Evolutionary conservation across 2,329 filamentous ascomycete species (phyloP).

Genomic region (Blastomyces parvus): DNA sequence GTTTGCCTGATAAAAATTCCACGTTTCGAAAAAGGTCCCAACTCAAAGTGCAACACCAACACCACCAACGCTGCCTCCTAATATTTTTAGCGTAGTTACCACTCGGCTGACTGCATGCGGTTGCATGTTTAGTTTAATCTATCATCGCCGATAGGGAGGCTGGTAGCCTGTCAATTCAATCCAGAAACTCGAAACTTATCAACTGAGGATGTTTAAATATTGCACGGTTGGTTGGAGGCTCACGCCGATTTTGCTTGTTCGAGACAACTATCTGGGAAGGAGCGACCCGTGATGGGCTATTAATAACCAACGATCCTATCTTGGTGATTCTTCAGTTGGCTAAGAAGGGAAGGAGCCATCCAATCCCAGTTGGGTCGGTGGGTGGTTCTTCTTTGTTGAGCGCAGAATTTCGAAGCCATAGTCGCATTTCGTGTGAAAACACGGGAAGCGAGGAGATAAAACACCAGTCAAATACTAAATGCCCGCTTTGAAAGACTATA

Average conservation of each 20-base stretch:
- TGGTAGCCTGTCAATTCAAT: background rate
- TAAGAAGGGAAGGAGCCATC: background rate
- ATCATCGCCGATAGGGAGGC: background rate
- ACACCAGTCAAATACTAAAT: background rate
- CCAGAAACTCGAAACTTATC: background rate
- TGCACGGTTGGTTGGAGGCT: background rate
- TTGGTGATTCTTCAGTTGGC: background rate
- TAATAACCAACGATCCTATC: background rate
- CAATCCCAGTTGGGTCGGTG: background rate
- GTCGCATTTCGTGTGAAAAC: background rate
- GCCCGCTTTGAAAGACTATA: background rate
- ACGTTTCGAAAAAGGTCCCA: background rate
- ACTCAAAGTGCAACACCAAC: background rate
- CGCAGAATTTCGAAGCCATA: background rate
- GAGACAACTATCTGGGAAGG: background rate
- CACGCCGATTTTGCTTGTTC: background rate
- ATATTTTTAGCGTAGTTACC: background rate
- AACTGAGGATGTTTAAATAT: background rate
- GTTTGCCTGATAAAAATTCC: background rate
- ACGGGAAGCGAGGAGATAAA: background rate
- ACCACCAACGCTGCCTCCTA: background rate
- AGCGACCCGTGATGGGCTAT: no score
- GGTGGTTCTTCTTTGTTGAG: background rate
- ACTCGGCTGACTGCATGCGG: background rate
- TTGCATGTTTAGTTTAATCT: background rate